These are phyloP conservation scores for Komagataella phaffii DNA, from an alignment of 805 yeast species.

Conservation along the genomic window DNA sequence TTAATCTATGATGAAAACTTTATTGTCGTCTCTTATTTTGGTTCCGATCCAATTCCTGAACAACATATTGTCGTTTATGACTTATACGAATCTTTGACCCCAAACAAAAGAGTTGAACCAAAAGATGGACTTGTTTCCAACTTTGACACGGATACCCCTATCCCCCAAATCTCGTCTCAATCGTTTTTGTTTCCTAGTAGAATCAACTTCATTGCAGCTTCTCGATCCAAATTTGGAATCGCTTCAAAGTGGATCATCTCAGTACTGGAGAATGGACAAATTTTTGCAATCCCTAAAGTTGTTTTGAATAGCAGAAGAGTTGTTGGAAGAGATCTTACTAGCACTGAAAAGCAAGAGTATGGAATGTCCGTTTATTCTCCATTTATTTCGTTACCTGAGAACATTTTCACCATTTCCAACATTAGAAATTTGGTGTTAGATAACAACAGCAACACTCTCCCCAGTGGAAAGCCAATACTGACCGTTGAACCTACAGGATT, in stretches of 20 bases:
- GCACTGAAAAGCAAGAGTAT: conserved; percentile 42
- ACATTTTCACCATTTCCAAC: conserved; percentile 35
- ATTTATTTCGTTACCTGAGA: conserved; percentile 34
- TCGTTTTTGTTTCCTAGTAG: conserved; percentile 53
- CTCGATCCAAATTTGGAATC: conserved; percentile 53
- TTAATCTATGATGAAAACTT: conserved; percentile 73
- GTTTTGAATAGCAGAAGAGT: conserved; percentile 60
- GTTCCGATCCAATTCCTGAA: conserved; percentile 29
- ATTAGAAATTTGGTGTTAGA: conserved; percentile 22
- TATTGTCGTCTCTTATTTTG: conserved; percentile 56
- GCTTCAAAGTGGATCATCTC: conserved; percentile 53
- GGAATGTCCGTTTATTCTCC: conserved; percentile 56
- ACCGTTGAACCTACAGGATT: conserved; percentile 39
- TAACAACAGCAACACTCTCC: not conserved
- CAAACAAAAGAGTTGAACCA: conserved; percentile 25
- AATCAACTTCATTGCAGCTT: conserved; percentile 35
- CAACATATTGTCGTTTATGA: conserved; percentile 62
- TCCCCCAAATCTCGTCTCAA: conserved; percentile 37
- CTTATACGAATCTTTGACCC: conserved; percentile 52
- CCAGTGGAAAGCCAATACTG: conserved; percentile 6
- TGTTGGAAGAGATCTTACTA: conserved; percentile 34
- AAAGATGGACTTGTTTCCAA: conserved; percentile 16
- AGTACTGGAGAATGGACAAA: conserved; percentile 44
- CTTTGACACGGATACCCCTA: conserved; percentile 16
- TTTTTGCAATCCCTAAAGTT: conserved; percentile 58